Evolutionary conservation across 345 rosid species (phyloP), one percentile per base, ranked within the genome.

Genomic region (Brassica rapa): DNA sequence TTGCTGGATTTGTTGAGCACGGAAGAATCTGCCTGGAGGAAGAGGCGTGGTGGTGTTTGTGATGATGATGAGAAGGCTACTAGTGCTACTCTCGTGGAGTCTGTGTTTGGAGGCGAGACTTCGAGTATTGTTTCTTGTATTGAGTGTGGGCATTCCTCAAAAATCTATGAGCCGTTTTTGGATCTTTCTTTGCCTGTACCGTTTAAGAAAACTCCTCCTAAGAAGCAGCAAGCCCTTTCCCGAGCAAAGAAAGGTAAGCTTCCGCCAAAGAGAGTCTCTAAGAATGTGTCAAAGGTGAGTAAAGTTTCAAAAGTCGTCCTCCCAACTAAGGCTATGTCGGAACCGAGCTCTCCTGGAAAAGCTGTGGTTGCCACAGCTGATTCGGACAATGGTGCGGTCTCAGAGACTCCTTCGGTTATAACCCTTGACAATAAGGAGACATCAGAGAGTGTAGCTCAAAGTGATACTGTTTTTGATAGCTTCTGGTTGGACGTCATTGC

Each of bases 101-200:
- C 86, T 71, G 79, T 88, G 67, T 96, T 96, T 86, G 96, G 96
- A 70, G 99, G 99, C 8, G 86, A 82, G 72, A 88, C 89, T 73
- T 90, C 94, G 21, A 96, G 98, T 77, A 96, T 89, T 66, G 92
- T 96, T 64, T 70, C 90, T 75, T 96, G 99, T 85, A 77, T 84
- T 56, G 96, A 89, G 66, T 96, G 98, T 61, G 93, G 93, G 56
- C 89, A 91, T 80, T 86, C 92, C 21, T 96, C 98, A 56, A 93
- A 92, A 65, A 89, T 91, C 33, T 89, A 83, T 77, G 99, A 96
- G 82, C 94, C 97, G 11, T 93, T 88, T 85, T 82, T 93, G 63
- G 99, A 96, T 85, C 97, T 96, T 62, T 96, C 99, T 23, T 88
- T 96, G 72, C 86, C 99, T 0, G 88, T 93, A 71, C 97, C 98